Percentiles rank a stretch among this genome's conserved stretches.
Evolutionary conservation across 2,329 filamentous ascomycete species (phyloP).

Genomic region (Trichoderma sp.): DNA sequence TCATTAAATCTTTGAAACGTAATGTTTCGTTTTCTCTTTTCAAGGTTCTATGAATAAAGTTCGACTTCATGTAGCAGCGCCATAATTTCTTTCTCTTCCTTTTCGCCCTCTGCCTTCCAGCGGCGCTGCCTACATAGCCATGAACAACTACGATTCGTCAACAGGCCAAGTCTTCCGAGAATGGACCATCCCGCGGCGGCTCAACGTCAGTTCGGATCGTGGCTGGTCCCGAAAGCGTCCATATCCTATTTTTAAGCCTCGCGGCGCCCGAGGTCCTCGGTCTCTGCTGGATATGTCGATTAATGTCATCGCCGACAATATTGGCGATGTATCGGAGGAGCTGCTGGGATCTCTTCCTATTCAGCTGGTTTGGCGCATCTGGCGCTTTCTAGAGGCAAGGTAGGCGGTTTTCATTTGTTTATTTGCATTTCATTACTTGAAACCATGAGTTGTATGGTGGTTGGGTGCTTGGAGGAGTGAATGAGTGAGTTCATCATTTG

Average conservation of each 20-base stretch:
- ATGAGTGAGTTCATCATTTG: background rate
- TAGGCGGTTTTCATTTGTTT: constrained; percentile 33
- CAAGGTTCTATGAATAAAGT: background rate
- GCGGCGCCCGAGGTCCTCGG: constrained; percentile 41
- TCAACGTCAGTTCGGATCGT: constrained; percentile 33
- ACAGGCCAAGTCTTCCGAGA: constrained; percentile 46
- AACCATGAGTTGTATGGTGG: background rate
- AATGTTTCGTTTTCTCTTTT: background rate
- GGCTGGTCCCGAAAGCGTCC: constrained; percentile 45
- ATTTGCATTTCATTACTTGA: background rate
- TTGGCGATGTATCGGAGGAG: constrained; percentile 41
- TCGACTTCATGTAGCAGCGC: constrained; percentile 11
- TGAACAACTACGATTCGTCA: constrained; percentile 44
- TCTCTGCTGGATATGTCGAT: constrained; percentile 47
- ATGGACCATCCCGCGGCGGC: constrained; percentile 41
- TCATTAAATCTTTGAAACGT: background rate
- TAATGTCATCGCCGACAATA: constrained; percentile 44
- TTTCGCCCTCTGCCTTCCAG: background rate
- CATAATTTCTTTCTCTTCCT: background rate
- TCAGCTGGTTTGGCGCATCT: constrained; percentile 44
- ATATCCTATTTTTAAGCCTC: constrained; percentile 36
- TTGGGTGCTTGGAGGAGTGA: background rate
- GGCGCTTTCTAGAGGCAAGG: constrained; percentile 48
- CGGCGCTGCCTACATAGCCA: constrained; percentile 28
- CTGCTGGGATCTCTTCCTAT: constrained; percentile 43